Base-by-base conservation (phyloP, 2,329 filamentous ascomycete genomes). In the Colletotrichum sp. region DNA sequence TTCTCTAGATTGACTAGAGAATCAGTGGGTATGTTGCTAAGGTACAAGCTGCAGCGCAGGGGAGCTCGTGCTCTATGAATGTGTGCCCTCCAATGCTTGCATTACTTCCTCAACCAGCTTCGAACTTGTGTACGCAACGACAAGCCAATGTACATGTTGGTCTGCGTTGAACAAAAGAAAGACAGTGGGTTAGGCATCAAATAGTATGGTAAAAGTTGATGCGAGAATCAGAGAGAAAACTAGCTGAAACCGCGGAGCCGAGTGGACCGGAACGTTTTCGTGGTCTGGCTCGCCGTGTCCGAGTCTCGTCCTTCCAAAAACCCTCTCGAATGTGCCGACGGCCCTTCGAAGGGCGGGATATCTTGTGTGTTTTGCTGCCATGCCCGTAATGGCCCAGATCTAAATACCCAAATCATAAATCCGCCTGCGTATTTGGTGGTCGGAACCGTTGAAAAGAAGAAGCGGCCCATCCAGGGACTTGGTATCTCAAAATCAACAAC, bases 401-500 rank as follows among this genome's bases (percentile, higher is more conserved):
- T 73, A 73, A 73, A 66, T 64, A 63, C 72, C 72, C 68, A 72
- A 67, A 66, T 73, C 70, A 73, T 67, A 67, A 73, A 63, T 43
- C 71, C 64, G 57, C 66, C 55, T 58, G 62, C 63, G n/a, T 21
- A 33, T 33, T 47, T 58, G 66, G 61, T 64, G 62, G 55, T 54
- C 62, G 66, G 68, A 75, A 71, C 54, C 59, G 47, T 75, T 63
- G 74, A 75, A 75, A 72, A 58, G 72, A 71, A 75, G 67, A 75
- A 66, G 54, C 55, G 64, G 47, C 74, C 72, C 74, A 62, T 65
- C 67, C 57, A 61, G 72, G 72, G 64, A 72, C 72, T 75, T 75
- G 74, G 74, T 75, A 75, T 75, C 74, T 75, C 72, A 74, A 74
- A 75, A 75, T 74, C 67, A 75, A 71, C 74, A 75, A 75, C 74